These are phyloP conservation scores for Pyrenula aspistea DNA, from an alignment of 495 filamentous ascomycete species.

Conservation along the genomic window DNA sequence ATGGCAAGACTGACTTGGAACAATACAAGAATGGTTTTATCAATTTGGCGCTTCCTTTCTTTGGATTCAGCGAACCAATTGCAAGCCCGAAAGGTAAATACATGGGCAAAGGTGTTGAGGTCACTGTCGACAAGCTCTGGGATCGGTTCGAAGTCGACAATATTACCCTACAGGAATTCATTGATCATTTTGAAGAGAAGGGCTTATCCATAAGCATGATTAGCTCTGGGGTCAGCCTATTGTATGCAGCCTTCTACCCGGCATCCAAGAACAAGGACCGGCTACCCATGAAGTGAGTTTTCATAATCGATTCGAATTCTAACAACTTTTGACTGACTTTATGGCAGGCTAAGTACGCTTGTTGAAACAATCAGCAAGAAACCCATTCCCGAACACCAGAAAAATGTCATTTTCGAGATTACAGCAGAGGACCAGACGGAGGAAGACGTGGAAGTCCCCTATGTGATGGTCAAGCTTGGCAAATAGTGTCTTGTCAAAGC, in stretches of 20 bases:
- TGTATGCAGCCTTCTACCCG: slow-evolving; percentile 97
- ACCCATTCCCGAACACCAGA: slow-evolving; percentile 79
- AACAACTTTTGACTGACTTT: slow-evolving; percentile 2
- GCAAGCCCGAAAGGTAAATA: slow-evolving; percentile 87
- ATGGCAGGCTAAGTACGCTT: slow-evolving; percentile 63
- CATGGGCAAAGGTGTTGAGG: slow-evolving; percentile 58
- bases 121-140: slow-evolving; percentile 91
- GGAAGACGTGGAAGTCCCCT: slow-evolving; percentile 95
- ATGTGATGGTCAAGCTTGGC: slow-evolving; percentile 75
- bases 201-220: slow-evolving; percentile 85
- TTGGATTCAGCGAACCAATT: slow-evolving; percentile 96
- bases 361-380: slow-evolving; percentile 87
- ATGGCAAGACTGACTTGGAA: slow-evolving; percentile 88
- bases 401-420: slow-evolving; percentile 92
- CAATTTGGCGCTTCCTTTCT: slow-evolving; percentile 93
- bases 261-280: slow-evolving; percentile 78
- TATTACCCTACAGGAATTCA: slow-evolving; percentile 70
- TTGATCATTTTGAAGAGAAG: slow-evolving; percentile 65
- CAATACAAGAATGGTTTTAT: slow-evolving; percentile 99
- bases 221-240: slow-evolving; percentile 85
- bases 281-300: slow-evolving; percentile 48
- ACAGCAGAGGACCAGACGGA: slow-evolving; percentile 81
- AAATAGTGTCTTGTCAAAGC: slow-evolving; percentile 21
- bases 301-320: slow-evolving; percentile 4
- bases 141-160: slow-evolving; percentile 91